Evolutionary conservation across 176 grass and related monocot species (phyloP), one percentile per base, ranked within the genome.

Genomic region (Canna indica): DNA sequence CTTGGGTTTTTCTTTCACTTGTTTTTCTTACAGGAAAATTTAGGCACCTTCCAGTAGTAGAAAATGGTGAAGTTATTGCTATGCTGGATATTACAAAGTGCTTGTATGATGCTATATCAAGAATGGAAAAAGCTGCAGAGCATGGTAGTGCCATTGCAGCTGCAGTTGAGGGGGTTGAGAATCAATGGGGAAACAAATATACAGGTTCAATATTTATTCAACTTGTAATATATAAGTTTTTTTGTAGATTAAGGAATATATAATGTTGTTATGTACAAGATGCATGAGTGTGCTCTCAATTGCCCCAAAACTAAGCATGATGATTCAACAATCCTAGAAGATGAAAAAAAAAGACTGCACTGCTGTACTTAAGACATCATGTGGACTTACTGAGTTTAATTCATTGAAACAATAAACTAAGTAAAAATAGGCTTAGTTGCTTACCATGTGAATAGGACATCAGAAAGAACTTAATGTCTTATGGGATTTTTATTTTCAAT

Each of bases 71-170:
- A 84, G 94, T 99, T 71, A 88, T 93, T 90, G 94, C 90, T 35
- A 99, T 99, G 90, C 82, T 99, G 30, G 94, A 99, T 78, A 99
- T 99, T 73, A 88, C 94, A 50, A 99, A 88, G 80, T 99, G 90
- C 70, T 84, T 99, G 41, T 99, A 93, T 82, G 94, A 93, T 63
- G 94, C 90, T 71, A 99, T 99, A 87, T 69, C 90, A 47, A 91
- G 86, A 79, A 72, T 99, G 82, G 94, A 99, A 79, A 99, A 99
- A 52, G 94, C 89, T 76, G 94, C 94, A 75, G 94, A 90, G 75
- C 86, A 90, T 79, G 94, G 94, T 36, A 86, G 94, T 78, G 94
- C 94, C 31, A 84, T 99, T 82, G 94, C 89, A 54, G 94, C 86
- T 75, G 94, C 89, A 73, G 94, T 99, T 57, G 89, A 99, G 82